A percentile compares a stretch with the other conserved stretches of the same genome.
Conservation (phyloP, 371 early-diverging fungal species). For the Syncephalis fuscata region DNA sequence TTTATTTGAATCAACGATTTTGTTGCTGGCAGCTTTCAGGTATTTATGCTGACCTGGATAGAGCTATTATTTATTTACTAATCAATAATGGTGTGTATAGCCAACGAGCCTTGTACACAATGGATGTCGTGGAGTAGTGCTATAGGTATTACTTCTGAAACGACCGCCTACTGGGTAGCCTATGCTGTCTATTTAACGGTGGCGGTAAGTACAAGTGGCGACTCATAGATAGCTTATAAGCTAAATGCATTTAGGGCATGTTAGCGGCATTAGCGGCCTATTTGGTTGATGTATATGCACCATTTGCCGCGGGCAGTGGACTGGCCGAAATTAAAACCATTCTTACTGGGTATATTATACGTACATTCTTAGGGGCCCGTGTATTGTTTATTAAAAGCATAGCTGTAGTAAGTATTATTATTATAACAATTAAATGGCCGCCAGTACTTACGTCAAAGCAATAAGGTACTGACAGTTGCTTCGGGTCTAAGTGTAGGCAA, state of each 20-base stretch:
- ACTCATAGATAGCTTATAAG: background rate
- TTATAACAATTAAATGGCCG: background rate
- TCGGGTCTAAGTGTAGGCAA: slow-evolving; percentile 63
- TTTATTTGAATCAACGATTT: slow-evolving; percentile 69
- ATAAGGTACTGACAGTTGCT: slow-evolving; percentile 30
- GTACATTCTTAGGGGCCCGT: slow-evolving; percentile 50
- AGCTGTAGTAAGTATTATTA: slow-evolving; percentile 27
- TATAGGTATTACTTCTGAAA: no score
- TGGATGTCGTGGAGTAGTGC: slow-evolving; percentile 35
- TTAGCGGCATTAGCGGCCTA: slow-evolving; percentile 24
- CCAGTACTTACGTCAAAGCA: background rate
- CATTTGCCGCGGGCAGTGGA: slow-evolving; percentile 63
- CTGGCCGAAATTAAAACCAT: slow-evolving; percentile 77
- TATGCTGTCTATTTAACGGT: slow-evolving; percentile 1
- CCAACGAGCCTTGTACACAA: slow-evolving; percentile 14
- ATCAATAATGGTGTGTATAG: slow-evolving; percentile 5
- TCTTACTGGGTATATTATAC: slow-evolving; percentile 68
- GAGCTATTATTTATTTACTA: background rate
- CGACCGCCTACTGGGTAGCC: background rate
- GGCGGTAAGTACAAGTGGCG: slow-evolving; percentile 4
- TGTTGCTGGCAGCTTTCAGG: slow-evolving; percentile 74
- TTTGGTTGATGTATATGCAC: slow-evolving; percentile 46
- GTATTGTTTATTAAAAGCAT: slow-evolving; percentile 55
- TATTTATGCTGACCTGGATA: slow-evolving; percentile 11
- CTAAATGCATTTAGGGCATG: slow-evolving; percentile 10